Evolutionary conservation across 495 filamentous ascomycete species (phyloP).

Genomic region (Penicillium lividum): DNA sequence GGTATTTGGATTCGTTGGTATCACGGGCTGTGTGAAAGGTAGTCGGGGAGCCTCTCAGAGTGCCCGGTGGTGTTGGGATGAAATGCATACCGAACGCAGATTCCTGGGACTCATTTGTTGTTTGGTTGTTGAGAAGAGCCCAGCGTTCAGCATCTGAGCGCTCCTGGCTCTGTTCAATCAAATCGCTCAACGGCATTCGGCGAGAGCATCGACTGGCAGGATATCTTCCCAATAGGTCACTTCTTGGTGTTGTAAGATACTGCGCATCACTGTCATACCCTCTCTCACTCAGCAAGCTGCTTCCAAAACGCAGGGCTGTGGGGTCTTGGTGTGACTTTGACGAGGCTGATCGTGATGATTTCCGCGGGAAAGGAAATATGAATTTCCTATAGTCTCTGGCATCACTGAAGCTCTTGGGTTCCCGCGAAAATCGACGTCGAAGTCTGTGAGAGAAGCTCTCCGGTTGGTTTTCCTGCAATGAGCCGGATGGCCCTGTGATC

Average conservation of each 20-base stretch:
- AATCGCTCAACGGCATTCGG: slow-evolving; percentile 19
- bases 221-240: slow-evolving; percentile 10
- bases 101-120: slow-evolving; percentile 4
- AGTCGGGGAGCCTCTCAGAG: slow-evolving; percentile 1
- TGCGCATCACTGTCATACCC: slow-evolving; percentile 52
- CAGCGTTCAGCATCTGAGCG: slow-evolving; percentile 13
- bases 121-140: not conserved
- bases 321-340: slow-evolving; percentile 1
- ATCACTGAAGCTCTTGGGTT: slow-evolving; percentile 21
- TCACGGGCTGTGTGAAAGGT: not conserved
- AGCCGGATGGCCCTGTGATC: not conserved
- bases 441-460: slow-evolving; percentile 34
- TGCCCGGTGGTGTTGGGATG: slow-evolving; percentile 20
- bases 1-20: not conserved
- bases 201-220: slow-evolving; percentile 9
- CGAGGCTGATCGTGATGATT: slow-evolving; percentile 18
- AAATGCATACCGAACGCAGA: slow-evolving; percentile 19
- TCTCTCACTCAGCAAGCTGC: slow-evolving; percentile 44
- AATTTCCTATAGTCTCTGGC: slow-evolving; percentile 15
- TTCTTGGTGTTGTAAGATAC: slow-evolving; percentile 36
- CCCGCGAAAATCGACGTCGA: slow-evolving; percentile 40
- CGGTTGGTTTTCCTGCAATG: slow-evolving; percentile 5
- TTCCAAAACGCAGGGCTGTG: slow-evolving; percentile 24
- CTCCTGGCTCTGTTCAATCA: slow-evolving; percentile 28
- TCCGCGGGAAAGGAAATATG: slow-evolving; percentile 26